These are phyloP conservation scores for Cichorium intybus DNA, from an alignment of 140 eudicot genomes.

Conservation along the genomic window DNA sequence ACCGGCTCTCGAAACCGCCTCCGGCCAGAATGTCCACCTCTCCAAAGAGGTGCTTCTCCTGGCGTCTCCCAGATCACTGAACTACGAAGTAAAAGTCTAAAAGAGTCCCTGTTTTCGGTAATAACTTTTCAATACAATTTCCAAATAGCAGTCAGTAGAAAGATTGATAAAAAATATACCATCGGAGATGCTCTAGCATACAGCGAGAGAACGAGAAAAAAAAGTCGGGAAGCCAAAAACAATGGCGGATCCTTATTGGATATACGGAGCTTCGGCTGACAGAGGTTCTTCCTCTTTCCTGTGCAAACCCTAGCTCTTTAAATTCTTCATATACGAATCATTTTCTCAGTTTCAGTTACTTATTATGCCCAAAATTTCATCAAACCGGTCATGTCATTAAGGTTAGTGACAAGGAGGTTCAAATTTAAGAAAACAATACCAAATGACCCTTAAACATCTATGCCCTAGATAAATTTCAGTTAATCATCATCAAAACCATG, in stretches of 20 bases:
- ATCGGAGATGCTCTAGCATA: too few relatives aligned
- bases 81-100: too few relatives aligned
- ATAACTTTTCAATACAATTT: too few relatives aligned
- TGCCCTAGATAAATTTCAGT: not conserved
- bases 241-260: constrained; percentile 65
- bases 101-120: too few relatives aligned
- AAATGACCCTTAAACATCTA: not conserved
- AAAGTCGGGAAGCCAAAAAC: not conserved
- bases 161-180: too few relatives aligned
- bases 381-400: not conserved
- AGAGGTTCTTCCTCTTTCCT: constrained; percentile 33
- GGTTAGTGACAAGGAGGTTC: too few relatives aligned
- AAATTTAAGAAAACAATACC: not conserved
- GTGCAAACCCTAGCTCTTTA: constrained; percentile 15
- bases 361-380: not conserved
- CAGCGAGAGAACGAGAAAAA: not conserved
- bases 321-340: not conserved
- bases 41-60: too few relatives aligned
- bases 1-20: too few relatives aligned
- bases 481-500: too few relatives aligned
- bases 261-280: constrained; percentile 46
- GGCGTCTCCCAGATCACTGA: too few relatives aligned
- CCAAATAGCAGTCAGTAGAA: too few relatives aligned
- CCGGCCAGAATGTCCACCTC: too few relatives aligned
- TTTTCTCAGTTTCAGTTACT: not conserved